These are phyloP conservation scores for Trichoderma asperelloides DNA, from an alignment of 495 filamentous ascomycete species.

Conservation along the genomic window DNA sequence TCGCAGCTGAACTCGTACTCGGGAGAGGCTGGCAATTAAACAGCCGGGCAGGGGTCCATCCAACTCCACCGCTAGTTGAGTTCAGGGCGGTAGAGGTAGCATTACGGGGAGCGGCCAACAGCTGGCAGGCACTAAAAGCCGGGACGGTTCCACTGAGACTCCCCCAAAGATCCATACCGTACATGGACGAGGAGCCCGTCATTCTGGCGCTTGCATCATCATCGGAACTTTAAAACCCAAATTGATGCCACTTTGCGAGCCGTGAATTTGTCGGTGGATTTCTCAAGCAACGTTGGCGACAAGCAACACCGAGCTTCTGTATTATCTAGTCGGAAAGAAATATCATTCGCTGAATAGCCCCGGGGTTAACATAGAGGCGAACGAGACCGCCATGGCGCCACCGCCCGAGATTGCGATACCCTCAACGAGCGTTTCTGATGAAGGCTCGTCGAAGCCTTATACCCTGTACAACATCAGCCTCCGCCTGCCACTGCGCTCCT, in stretches of 20 bases:
- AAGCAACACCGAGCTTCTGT: background rate
- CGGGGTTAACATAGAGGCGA: background rate
- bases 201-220: background rate
- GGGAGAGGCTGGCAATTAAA: background rate
- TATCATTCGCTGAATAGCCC: background rate
- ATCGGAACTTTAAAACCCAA: background rate
- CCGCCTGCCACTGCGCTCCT: constrained; percentile 77
- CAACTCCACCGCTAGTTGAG: background rate
- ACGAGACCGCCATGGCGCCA: constrained; percentile 51
- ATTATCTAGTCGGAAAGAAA: background rate
- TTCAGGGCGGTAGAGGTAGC: background rate
- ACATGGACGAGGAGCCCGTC: background rate
- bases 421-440: constrained; percentile 50
- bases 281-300: background rate
- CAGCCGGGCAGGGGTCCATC: constrained; percentile 2
- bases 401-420: constrained; percentile 76
- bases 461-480: constrained; percentile 90
- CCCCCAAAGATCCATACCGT: constrained; percentile 2
- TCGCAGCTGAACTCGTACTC: background rate
- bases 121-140: constrained; percentile 3
- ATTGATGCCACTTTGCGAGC: background rate
- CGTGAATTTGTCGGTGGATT: too few species aligned
- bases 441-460: constrained; percentile 56
- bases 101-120: constrained; percentile 1
- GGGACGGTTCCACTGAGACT: background rate